Base-by-base conservation (phyloP, 169 alveolate species). In the Neospora caninum region DNA sequence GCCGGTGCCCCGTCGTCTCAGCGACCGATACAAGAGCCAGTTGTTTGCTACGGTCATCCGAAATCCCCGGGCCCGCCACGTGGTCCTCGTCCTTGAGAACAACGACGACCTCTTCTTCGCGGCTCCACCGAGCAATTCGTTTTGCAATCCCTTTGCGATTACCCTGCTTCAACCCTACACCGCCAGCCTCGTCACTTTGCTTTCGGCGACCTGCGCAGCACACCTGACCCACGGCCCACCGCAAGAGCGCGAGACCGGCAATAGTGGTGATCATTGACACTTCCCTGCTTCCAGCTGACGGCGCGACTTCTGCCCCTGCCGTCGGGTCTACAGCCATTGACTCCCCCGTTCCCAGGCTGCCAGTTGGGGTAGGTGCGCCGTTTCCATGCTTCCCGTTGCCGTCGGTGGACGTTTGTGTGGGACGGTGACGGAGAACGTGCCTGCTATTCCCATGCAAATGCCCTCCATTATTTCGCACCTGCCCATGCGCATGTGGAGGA, bases 221-320 rank as follows among this genome's bases (percentile, higher is more conserved):
- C 86, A 78, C 43, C n/a, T 78, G 39, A 10, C 86, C 86, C 42
- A n/a, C 86, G 39, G 86, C 86, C 86, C 86, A 78, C 39, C 86
- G 86, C 39, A 78, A n/a, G 86, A 78, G 45, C 1, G 86, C 39
- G n/a, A 78, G 39, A 20, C 86, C 86, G 29, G 86, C 86, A 78
- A 78, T 78, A 16, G 86, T 78, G 22, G 86, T 78, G 86, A 78
- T 78, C 86, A 78, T 78, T 6, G 86, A 10, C 49, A 78, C 39
- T 25, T 78, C 86, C 45, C 86, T n/a, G 86, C 86, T 64, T 64
- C 73, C 86, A 38, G 49, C 86, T 78, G 86, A 16, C 22, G 86
- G 49, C 86, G 18, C 86, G 45, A 22, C 27, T 29, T 78, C 86
- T 38, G 43, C 86, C 13, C 49, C 86, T 78, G 39, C 86, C n/a